A percentile compares a stretch with the other conserved stretches of the same genome.
phyloP scores from a whole-genome alignment of 2,329 filamentous ascomycete species.

The Penicillium brasilianum region DNA sequence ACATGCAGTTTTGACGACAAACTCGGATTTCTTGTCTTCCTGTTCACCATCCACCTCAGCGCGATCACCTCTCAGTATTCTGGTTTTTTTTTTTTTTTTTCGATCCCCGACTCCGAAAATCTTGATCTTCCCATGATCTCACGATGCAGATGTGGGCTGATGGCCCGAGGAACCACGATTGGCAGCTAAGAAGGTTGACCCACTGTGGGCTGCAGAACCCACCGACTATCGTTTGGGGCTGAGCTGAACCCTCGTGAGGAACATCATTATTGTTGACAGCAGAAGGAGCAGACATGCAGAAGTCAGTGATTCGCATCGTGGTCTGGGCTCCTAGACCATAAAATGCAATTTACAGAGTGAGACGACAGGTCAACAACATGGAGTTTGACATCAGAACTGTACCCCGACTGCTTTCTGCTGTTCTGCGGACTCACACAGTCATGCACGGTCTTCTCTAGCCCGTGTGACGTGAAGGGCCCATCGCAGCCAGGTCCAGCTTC shows the following conservation, averaged over 20 bases:
- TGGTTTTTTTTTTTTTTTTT: too few relatives aligned
- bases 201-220: constrained; percentile 12
- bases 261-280: not conserved
- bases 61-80: not conserved
- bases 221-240: constrained; percentile 7
- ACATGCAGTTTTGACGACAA: not conserved
- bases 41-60: not conserved
- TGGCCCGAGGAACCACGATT: constrained; percentile 22
- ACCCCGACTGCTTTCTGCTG: too few relatives aligned
- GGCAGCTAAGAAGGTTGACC: constrained; percentile 25
- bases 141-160: constrained; percentile 4
- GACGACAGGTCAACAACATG: too few relatives aligned
- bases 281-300: not conserved
- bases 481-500: not conserved
- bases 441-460: not conserved
- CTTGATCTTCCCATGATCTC: constrained; percentile 7
- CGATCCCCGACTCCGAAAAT: not conserved
- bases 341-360: too few relatives aligned
- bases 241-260: not conserved
- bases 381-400: too few relatives aligned
- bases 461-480: not conserved
- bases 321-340: too few relatives aligned
- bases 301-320: not conserved
- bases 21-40: not conserved
- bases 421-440: not conserved